Percentiles rank a stretch among this genome's conserved stretches.
Conservation (phyloP, 2,329 filamentous ascomycete genomes). For the Chaetomiaceae sp. region DNA sequence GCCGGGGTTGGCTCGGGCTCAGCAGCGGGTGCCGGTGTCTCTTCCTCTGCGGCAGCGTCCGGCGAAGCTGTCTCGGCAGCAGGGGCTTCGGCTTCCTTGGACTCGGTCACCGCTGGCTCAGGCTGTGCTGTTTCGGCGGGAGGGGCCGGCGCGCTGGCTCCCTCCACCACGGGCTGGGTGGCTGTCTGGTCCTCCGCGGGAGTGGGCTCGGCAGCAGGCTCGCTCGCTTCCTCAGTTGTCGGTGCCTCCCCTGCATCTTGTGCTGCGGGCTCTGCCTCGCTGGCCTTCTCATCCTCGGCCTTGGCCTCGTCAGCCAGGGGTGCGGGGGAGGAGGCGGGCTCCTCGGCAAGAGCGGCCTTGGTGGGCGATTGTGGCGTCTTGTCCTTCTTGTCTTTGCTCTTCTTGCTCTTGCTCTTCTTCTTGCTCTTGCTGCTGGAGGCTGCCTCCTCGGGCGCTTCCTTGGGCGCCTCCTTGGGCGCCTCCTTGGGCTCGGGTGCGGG, state of each 20-base stretch:
- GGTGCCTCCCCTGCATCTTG: not conserved
- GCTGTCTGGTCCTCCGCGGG: not conserved
- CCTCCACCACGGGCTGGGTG: conserved; percentile 7
- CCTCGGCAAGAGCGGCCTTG: conserved; percentile 3
- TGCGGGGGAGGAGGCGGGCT: not conserved
- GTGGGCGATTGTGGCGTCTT: conserved; percentile 8
- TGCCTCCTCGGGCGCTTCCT: conserved; percentile 17
- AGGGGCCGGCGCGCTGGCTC: conserved; percentile 1
- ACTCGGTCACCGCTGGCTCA: conserved; percentile 8
- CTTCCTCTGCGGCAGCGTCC: not conserved
- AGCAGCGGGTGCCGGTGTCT: not conserved
- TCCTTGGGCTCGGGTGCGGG: conserved; percentile 11
- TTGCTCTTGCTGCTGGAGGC: conserved; percentile 19
- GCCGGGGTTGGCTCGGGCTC: not conserved
- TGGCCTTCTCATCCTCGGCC: conserved; percentile 6
- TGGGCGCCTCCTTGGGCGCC: conserved; percentile 10
- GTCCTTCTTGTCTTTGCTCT: conserved; percentile 17
- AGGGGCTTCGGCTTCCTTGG: not conserved
- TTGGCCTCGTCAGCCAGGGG: not conserved
- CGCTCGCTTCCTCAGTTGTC: conserved; percentile 2
- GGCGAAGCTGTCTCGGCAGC: not conserved
- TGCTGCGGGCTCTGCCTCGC: conserved; percentile 11
- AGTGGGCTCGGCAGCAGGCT: conserved; percentile 3
- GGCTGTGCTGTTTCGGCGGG: conserved; percentile 1
- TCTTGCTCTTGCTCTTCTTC: conserved; percentile 20